Evolutionary conservation across 192 early-diverging fungal genomes (phyloP).

Genomic region (Jimgerdemannia flammicorona): DNA sequence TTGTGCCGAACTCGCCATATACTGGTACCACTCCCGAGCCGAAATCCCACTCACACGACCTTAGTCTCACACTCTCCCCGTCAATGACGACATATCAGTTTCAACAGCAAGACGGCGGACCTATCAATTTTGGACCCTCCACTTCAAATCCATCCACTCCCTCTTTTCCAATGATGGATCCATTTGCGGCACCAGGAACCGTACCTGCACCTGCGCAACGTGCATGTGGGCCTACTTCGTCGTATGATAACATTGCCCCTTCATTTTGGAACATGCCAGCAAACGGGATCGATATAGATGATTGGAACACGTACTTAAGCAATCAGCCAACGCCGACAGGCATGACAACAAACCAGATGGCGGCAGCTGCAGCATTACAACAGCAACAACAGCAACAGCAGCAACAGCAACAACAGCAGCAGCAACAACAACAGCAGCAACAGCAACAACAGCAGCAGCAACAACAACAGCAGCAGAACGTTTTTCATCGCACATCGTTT

Average conservation of each 20-base stretch:
- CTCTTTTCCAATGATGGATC: conserved; percentile 21
- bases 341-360: background rate
- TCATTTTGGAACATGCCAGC: conserved; percentile 32
- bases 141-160: conserved; percentile 1
- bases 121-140: background rate
- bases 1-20: conserved; percentile 17
- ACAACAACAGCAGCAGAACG: background rate
- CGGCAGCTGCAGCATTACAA: conserved; percentile 7
- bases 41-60: background rate
- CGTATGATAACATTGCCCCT: conserved; percentile 19
- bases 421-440: conserved; percentile 1
- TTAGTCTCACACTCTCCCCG: background rate
- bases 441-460: background rate
- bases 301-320: conserved; percentile 30
- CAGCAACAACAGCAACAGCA: conserved; percentile 9
- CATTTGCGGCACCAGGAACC: conserved; percentile 29
- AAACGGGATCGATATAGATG: conserved; percentile 22
- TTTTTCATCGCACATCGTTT: conserved; percentile 5
- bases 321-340: conserved; percentile 10
- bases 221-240: conserved; percentile 4
- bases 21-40: conserved; percentile 1
- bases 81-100: background rate
- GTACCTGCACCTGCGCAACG: conserved; percentile 2
- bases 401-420: conserved; percentile 1
- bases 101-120: background rate